Evolutionary conservation across 2,329 filamentous ascomycete genomes (phyloP), one percentile per base, ranked within the genome.

Genomic region (Beauveria sp.): DNA sequence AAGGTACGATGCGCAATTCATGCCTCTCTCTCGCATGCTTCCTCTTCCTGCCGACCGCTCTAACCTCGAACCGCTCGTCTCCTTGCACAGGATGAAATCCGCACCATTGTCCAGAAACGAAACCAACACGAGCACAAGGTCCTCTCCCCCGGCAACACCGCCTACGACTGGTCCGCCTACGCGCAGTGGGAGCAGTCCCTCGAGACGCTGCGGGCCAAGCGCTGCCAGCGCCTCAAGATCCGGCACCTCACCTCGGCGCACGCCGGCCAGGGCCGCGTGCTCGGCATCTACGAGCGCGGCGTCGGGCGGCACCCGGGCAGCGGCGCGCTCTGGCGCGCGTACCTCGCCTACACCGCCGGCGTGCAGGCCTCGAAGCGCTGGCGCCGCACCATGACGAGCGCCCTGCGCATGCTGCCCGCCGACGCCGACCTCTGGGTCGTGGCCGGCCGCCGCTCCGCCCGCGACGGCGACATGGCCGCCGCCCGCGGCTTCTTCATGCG

Each of bases 81-180:
- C 31, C 16, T 42, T 40, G 7, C 10, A 34, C 69, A 95, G 87
- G 90, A 96, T 67, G 93, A 99, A 74, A 96, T 99, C 72, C 84
- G 86, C 65, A 88, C 88, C 51, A 92, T 99, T 66, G 88, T 96
- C 58, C 88, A 88, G 71, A 96, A 95, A 74, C 88, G 95, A 68
- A 96, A 91, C 70, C 90, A 96, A 69, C 96, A 93, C 73, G 95
- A 99, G 74, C 93, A 97, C 76, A 89, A 87, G 62, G 85, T 98
- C 67, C 90, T 96, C 64, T 88, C 91, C 3, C 87, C 91, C 26
- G 91, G 92, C 54, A 87, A 88, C 64, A 84, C 84, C 48, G 84
- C 93, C 0, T 77, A 83, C 63, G 91, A 97, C 72, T 98, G 91
- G 77, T 87, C 90, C 60, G 84, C 87, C 67, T 99, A 98, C 77